Evolutionary conservation across 805 yeast genomes (phyloP), one percentile per base, ranked within the genome.

Genomic region (Barnettozyma populi): DNA sequence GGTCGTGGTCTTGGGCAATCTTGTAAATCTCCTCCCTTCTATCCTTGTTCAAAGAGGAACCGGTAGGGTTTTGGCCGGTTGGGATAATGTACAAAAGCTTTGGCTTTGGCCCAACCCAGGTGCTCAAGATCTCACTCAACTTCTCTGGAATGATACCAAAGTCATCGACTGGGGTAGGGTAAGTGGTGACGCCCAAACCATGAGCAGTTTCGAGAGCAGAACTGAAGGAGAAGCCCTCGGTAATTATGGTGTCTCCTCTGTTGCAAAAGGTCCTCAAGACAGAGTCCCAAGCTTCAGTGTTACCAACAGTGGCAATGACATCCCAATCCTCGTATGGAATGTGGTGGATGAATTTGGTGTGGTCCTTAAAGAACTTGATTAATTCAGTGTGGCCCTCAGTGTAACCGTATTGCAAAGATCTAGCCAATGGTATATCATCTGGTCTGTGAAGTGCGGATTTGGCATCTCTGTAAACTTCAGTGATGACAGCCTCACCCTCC

Each of bases 21-120:
- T 78, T 75, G 69, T 90, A 90, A 56, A 94, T 77, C 48, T 75
- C 79, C 52, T 69, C 65, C 71, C 97, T 86, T 72, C 98, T 82
- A 60, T 87, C 90, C 24, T 61, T 69, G 32, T 84, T 72, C 59
- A 94, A 72, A 21, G 89, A 86, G 4, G 95, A 82, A 35, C 99
- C 99, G 18, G 97, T 90, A 54, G 99, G 99, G 76, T 92, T 92
- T 73, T 94, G 98, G 53, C 99, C 99, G 8, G 98, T 94, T 55
- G 94, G 84, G 59, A 92, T 88, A 36, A 94, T 82, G 78, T 94
- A 94, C 57, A 92, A 73, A 51, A 92, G 71, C 67, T 85, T 89
- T 56, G 98, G 98, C 67, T 81, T 81, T 49, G 78, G 76, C 8
- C 50, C 82, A 13, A 74, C 73, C 97, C 97, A 90, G 62, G 76